Percentiles rank a stretch among this genome's conserved stretches.
Evolutionary conservation across 768 basidiomycete species (phyloP).

Genomic region (Boletus sensibilis): DNA sequence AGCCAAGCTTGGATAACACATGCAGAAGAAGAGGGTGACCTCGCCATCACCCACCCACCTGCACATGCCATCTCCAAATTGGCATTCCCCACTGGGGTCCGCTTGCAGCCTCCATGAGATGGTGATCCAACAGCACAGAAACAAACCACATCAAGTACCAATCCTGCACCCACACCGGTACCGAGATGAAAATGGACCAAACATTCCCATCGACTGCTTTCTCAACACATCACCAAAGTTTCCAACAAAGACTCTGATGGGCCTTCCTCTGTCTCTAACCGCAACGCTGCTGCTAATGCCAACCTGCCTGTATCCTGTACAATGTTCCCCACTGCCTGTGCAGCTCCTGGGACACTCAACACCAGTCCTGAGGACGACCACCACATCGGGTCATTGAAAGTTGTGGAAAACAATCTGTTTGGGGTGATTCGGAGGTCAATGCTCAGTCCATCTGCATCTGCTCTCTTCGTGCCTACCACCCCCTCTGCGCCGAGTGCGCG

Average conservation of each 20-base stretch:
- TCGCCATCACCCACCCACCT: constrained; percentile 25
- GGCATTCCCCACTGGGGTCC: constrained; percentile 24
- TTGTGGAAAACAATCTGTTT: constrained; percentile 29
- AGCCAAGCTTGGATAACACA: not conserved
- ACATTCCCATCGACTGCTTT: constrained; percentile 20
- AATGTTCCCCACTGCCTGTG: not conserved
- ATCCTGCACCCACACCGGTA: not conserved
- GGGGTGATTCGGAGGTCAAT: constrained; percentile 13
- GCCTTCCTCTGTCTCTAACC: not conserved
- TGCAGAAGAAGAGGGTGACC: not conserved
- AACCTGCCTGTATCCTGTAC: not conserved
- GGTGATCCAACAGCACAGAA: not conserved
- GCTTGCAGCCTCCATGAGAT: not conserved
- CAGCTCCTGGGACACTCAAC: constrained; percentile 3
- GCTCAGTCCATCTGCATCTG: not conserved
- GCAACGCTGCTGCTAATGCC: not conserved
- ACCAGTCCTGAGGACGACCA: constrained; percentile 21
- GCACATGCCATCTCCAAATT: constrained; percentile 31
- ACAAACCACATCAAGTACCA: not conserved
- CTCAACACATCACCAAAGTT: constrained; percentile 26
- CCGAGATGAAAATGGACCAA: constrained; percentile 3
- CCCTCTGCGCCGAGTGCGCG: not conserved
- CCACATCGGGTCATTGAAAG: constrained; percentile 15
- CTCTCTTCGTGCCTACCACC: not conserved
- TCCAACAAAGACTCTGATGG: constrained; percentile 20